Conservation (phyloP, 257 asterid genomes). For the Ilex asprella region DNA sequence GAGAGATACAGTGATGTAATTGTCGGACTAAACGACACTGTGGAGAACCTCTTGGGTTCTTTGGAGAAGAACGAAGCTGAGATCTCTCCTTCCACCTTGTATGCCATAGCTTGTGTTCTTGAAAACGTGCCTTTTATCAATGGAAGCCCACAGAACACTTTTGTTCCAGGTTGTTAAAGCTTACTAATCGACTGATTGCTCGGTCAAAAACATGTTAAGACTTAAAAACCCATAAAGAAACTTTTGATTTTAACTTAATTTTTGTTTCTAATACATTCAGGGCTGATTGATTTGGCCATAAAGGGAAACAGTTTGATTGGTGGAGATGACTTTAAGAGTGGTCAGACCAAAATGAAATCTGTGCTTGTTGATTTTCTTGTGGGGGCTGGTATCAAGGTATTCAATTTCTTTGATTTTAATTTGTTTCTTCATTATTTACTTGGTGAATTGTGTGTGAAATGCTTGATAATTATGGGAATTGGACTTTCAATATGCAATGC, state of each 20-base stretch:
- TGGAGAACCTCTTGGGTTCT: constrained; percentile 70
- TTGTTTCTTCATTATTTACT: too few species aligned
- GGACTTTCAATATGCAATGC: too few species aligned
- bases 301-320: constrained; percentile 78
- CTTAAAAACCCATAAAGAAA: too few species aligned
- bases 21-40: constrained; percentile 80
- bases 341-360: constrained; percentile 97
- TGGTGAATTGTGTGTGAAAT: too few species aligned
- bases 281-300: constrained; percentile 82
- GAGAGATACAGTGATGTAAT: constrained; percentile 86
- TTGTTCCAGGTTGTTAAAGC: constrained; percentile 64
- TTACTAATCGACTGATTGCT: background rate
- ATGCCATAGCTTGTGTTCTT: constrained; percentile 69
- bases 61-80: constrained; percentile 74
- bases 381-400: constrained; percentile 97
- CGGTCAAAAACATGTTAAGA: too few species aligned
- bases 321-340: constrained; percentile 98
- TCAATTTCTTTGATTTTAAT: too few species aligned
- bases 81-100: constrained; percentile 83
- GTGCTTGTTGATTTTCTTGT: constrained; percentile 97
- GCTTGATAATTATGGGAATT: too few species aligned
- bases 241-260: background rate
- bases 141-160: constrained; percentile 99
- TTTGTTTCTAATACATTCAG: constrained; percentile 17
- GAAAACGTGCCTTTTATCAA: constrained; percentile 85